These are phyloP conservation scores for Calonectria honghensis DNA, from an alignment of 2,329 filamentous ascomycete species.

Conservation along the genomic window DNA sequence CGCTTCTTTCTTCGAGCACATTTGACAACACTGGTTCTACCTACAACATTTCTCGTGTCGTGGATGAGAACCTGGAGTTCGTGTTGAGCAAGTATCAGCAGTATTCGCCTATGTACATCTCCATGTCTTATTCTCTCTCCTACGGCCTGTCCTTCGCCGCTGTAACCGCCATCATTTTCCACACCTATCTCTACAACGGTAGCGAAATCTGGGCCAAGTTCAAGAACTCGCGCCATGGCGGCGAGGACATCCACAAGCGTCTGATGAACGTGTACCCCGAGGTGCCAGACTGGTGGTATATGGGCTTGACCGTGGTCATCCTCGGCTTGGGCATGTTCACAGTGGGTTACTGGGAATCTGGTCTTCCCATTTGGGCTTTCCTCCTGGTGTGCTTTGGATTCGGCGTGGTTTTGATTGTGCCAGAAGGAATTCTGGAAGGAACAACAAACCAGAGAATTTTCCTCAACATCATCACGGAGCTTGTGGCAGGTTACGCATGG, in stretches of 20 bases:
- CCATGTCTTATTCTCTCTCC: constrained; percentile 36
- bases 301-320: constrained; percentile 27
- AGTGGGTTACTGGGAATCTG: constrained; percentile 35
- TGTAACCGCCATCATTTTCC: constrained; percentile 36
- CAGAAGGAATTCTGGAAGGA: constrained; percentile 37
- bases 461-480: constrained; percentile 39
- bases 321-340: constrained; percentile 39
- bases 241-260: constrained; percentile 37
- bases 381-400: constrained; percentile 37
- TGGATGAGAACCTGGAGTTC: constrained; percentile 34
- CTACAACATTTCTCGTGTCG: constrained; percentile 32
- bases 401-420: constrained; percentile 31
- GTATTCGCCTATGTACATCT: constrained; percentile 40
- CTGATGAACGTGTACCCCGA: constrained; percentile 38
- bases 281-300: constrained; percentile 38
- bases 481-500: constrained; percentile 37
- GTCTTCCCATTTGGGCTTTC: constrained; percentile 38
- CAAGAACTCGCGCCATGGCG: constrained; percentile 35
- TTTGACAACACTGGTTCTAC: constrained; percentile 32
- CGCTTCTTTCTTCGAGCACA: constrained; percentile 36
- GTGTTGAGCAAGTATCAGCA: constrained; percentile 35
- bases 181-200: constrained; percentile 37
- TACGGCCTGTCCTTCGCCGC: constrained; percentile 36
- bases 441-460: constrained; percentile 40
- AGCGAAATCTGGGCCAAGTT: constrained; percentile 40